Base-by-base conservation (phyloP, 1,284 basidiomycete genomes). In the Ceratobasidium sp. region DNA sequence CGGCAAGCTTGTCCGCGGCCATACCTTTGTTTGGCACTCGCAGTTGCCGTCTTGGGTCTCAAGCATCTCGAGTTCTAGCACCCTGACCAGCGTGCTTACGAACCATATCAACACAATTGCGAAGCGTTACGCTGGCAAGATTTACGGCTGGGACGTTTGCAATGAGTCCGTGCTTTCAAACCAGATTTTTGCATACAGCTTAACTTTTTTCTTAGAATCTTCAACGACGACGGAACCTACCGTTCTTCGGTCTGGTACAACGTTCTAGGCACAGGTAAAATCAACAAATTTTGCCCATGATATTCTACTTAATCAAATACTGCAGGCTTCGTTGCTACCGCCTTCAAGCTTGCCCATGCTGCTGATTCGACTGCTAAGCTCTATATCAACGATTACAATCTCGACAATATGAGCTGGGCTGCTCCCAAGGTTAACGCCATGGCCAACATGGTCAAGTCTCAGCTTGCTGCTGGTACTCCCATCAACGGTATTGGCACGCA, bases 401-500 rank as follows among this genome's bases (percentile, higher is more conserved):
- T 79, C 23, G 78, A 79, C 26, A 77, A 66, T 38, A 67, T 79
- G 67, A 88, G 89, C 79, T 83, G 83, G 61, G 84, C 84, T 54
- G 88, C 88, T 52, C 84, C 88, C 33, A 91, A 91, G 81, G 85
- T 89, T 17, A 87, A 87, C 38, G 88, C 87, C 1, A 86, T 90
- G 84, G 82, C 86, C 77, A 87, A 86, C 81, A 87, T 91, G 77
- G 87, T 90, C 80, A 84, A 85, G 78, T 82, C 84, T 9, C 86
- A 91, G 65, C 84, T 88, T 80, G 81, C 84, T 12, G 82, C 85
- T 50, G 86, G 85, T 50, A 86, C 87, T 1, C 89, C 90, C n/a
- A 87, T 91, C 81, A 88, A 91, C 81, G 89, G 90, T 76, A 83
- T 91, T 73, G 90, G 90, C 48, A 84, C 90, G 62, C 89, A 91